Evolutionary conservation across 2,329 filamentous ascomycete genomes (phyloP).

Genomic region (Thielaviopsis ethacetica): DNA sequence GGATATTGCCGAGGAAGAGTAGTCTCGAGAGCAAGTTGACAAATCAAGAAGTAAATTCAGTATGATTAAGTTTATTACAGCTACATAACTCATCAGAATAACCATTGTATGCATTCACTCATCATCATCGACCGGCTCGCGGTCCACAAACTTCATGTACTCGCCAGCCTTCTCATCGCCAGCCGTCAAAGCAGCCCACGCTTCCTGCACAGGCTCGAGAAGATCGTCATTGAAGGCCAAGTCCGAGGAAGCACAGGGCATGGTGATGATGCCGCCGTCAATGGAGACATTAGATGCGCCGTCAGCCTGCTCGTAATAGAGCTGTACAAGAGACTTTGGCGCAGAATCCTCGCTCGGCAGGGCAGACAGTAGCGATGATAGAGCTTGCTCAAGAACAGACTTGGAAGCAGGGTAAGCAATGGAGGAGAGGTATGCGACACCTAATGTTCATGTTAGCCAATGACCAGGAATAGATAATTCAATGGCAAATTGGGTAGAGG

Average conservation of each 20-base stretch:
- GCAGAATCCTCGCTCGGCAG: conserved; percentile 10
- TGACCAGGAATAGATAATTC: conserved; percentile 9
- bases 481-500: conserved; percentile 14
- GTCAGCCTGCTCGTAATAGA: conserved; percentile 38
- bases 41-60: background rate
- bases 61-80: background rate
- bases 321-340: conserved; percentile 28
- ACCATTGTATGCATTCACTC: conserved; percentile 27
- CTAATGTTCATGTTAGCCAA: conserved; percentile 19
- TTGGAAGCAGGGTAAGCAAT: conserved; percentile 21
- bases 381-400: conserved; percentile 22
- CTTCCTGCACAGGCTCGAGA: conserved; percentile 48
- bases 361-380: conserved; percentile 25
- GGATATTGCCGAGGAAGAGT: background rate
- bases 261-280: conserved; percentile 31
- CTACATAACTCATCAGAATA: background rate
- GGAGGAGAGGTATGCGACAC: conserved; percentile 25
- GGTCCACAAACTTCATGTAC: conserved; percentile 68
- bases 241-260: conserved; percentile 44
- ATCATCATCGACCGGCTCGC: conserved; percentile 44
- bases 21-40: background rate
- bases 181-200: conserved; percentile 51
- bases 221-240: conserved; percentile 59
- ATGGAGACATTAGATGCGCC: conserved; percentile 15
- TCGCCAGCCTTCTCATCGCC: conserved; percentile 26